Evolutionary conservation across 2,329 filamentous ascomycete genomes (phyloP), one percentile per base, ranked within the genome.

Genomic region (Xylaria hypoxylon): DNA sequence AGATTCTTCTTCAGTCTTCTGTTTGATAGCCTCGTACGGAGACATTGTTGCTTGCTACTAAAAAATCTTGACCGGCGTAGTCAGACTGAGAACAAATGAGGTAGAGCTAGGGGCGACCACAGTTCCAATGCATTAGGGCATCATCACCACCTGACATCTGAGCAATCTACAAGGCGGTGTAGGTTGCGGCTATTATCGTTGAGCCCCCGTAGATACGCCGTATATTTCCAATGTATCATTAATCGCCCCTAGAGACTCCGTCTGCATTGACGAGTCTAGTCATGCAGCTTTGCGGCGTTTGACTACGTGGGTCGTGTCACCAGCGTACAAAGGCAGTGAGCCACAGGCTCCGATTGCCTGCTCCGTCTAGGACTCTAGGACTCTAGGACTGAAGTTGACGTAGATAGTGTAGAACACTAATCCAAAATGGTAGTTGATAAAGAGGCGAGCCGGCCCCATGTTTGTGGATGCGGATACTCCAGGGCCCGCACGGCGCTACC

Each of bases 1-100:
- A 24, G 11, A 28, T 31, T 35, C 44, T 17, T 35, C 56, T 47
- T 59, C 56, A 28, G 19, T 47, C 31, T 48, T 59, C n/a, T 59
- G 56, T 7, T 38, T 38, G 19, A 59, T 10, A 5, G 44, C 28
- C 19, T 33, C 44, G n/a, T 59, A 59, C 31, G 44, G 35, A 48
- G 56, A 17, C 56, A 59, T 59, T 50, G 4, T 35, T 48, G 8
- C 8, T 28, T 33, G 7, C 40, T 10, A 22, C 38, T 5, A 19
- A 19, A 26, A 7, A 17, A 19, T 31, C 24, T 10, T 8, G 6
- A 5, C 4, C 8, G 7, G 2, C 35, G 35, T 15, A 38, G 11
- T 38, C 35, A 15, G 24, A 31, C 47, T 31, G 15, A 31, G 7
- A 7, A 31, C 5, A 15, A 38, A 38, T 15, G 6, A 31, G 15